Evolutionary conservation across 805 yeast species (phyloP), one percentile per base, ranked within the genome.

Genomic region (Starmerella bacillaris): DNA sequence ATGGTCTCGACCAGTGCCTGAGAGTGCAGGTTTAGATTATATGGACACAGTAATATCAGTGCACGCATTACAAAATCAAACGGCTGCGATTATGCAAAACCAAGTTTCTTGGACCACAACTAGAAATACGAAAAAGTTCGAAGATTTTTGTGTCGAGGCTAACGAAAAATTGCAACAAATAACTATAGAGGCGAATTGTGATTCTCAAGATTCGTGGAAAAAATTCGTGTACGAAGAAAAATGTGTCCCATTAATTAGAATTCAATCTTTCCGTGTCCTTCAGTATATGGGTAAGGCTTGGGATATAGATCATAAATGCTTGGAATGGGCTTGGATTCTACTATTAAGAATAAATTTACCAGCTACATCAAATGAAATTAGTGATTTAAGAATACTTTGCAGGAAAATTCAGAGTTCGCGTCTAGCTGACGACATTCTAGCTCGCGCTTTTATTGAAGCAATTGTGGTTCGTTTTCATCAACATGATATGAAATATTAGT

Each of bases 201-300:
- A n/a, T n/a, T n/a, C n/a, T 67, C 2, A 34, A n/a, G 46, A 43
- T 6, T 51, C 56, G 12, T 67, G 72, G 72, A 63, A 63, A 37
- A 45, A 45, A 6, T 59, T 55, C 36, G 47, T 64, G 2, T 51
- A 55, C 35, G 47, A 53, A 14, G 51, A 54, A 15, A 42, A 44
- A 6, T 46, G 53, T 2, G 37, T 39, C 7, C 67, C 68, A 3
- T 22, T 22, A n/a, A 22, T 12, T 22, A 22, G 26, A 28, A 45
- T 42, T 4, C 50, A 52, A 28, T 47, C 51, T 15, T 46, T 64
- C 30, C 53, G 60, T 31, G 46, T 65, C 30, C 36, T 61, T 6
- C 59, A 59, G n/a, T 64, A 64, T 45, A 54, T 53, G 32, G n/a
- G n/a, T n/a, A 22, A 35, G 0, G 50, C 42, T 3, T 33, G 55